Percentiles rank a stretch among this genome's conserved stretches.
phyloP scores from a whole-genome alignment of 2,329 filamentous ascomycete species.

The Sarocladiaceae sp. region DNA sequence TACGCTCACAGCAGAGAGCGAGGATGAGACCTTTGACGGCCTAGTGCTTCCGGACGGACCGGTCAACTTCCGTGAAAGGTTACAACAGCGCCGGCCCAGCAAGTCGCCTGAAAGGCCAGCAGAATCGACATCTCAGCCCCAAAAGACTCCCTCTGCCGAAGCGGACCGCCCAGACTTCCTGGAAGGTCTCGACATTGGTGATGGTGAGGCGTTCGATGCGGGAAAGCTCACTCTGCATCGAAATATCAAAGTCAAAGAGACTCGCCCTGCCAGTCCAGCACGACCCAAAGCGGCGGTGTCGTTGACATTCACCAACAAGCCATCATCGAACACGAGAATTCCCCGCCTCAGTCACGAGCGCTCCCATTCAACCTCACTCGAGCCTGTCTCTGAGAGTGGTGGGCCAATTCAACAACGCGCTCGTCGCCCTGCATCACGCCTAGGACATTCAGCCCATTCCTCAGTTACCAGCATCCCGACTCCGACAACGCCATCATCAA shows the following conservation, averaged over 20 bases:
- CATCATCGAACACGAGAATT: slow-evolving; percentile 61
- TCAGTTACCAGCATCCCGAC: slow-evolving; percentile 60
- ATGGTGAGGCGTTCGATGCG: slow-evolving; percentile 73
- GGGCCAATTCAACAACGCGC: slow-evolving; percentile 57
- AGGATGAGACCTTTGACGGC: slow-evolving; percentile 89
- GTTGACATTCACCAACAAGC: slow-evolving; percentile 84
- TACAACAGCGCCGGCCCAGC: slow-evolving; percentile 64
- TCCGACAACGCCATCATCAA: slow-evolving; percentile 52
- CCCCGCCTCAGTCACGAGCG: slow-evolving; percentile 71
- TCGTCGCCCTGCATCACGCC: slow-evolving; percentile 59
- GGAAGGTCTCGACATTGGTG: slow-evolving; percentile 78
- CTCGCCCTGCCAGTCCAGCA: slow-evolving; percentile 61
- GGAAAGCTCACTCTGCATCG: slow-evolving; percentile 80
- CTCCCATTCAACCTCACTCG: slow-evolving; percentile 65
- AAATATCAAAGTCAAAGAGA: slow-evolving; percentile 81
- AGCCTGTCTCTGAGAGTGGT: slow-evolving; percentile 87
- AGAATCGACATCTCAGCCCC: slow-evolving; percentile 25
- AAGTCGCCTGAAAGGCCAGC: slow-evolving; percentile 44
- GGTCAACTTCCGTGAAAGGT: slow-evolving; percentile 72
- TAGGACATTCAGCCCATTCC: slow-evolving; percentile 63
- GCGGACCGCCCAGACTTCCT: slow-evolving; percentile 71
- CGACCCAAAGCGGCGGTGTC: slow-evolving; percentile 72
- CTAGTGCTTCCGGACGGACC: slow-evolving; percentile 77
- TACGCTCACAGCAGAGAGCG: slow-evolving; percentile 84
- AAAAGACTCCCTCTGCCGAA: slow-evolving; percentile 28